A percentile compares a stretch with the other conserved stretches of the same genome.
phyloP scores from a whole-genome alignment of 805 yeast species.

The Candida xyloterini region DNA sequence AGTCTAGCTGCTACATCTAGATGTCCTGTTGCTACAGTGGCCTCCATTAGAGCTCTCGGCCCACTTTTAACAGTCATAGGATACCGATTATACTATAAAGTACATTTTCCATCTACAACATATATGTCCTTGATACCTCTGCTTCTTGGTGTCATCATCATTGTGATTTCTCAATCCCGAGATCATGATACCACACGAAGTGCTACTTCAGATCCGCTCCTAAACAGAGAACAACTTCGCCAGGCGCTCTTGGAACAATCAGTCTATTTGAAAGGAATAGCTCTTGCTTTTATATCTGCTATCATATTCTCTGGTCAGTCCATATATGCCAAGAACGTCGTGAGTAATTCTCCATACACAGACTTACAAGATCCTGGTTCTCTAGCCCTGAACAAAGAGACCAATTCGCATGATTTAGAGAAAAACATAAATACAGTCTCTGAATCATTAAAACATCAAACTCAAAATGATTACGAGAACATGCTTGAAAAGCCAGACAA shows the following conservation, averaged over 20 bases:
- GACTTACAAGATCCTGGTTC: constrained; percentile 16
- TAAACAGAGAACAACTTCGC: constrained; percentile 9
- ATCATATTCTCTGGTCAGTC: constrained; percentile 81
- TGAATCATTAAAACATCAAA: background rate
- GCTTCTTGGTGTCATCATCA: constrained; percentile 50
- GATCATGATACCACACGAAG: constrained; percentile 17
- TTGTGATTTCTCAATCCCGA: constrained; percentile 36
- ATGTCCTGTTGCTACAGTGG: constrained; percentile 66
- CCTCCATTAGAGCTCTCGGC: constrained; percentile 65
- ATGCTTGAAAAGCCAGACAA: constrained; percentile 60
- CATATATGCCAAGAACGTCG: constrained; percentile 78
- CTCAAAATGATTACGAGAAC: constrained; percentile 6
- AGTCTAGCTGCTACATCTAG: constrained; percentile 62
- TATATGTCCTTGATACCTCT: constrained; percentile 52
- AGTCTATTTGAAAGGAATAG: constrained; percentile 54
- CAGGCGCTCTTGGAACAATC: constrained; percentile 10
- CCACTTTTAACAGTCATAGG: constrained; percentile 59
- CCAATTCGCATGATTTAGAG: constrained; percentile 7
- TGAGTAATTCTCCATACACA: constrained; percentile 39
- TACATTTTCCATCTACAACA: constrained; percentile 47
- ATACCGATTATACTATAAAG: constrained; percentile 51
- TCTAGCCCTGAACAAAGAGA: constrained; percentile 12
- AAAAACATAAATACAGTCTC: constrained; percentile 1
- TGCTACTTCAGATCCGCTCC: constrained; percentile 15
- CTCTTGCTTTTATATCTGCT: constrained; percentile 65